Evolutionary conservation across 148 eudicot genomes (phyloP).

Genomic region (Camellia japonica): DNA sequence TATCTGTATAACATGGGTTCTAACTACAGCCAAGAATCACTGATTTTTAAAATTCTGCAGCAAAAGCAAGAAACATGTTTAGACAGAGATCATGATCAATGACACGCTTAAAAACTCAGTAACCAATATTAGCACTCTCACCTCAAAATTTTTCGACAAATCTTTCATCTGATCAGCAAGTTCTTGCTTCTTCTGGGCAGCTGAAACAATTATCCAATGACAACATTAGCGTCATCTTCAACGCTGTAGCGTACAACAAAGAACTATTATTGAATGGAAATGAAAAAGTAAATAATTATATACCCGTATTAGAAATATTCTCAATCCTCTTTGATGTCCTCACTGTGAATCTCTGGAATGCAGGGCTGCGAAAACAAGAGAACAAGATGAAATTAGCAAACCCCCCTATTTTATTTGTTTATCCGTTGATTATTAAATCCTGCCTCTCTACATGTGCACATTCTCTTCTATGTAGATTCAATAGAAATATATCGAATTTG

Average conservation of each 20-base stretch:
- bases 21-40: not conserved
- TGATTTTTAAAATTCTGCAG: conserved; percentile 30
- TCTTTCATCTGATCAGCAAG: conserved; percentile 62
- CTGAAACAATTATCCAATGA: conserved; percentile 24
- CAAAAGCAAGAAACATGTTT: conserved; percentile 1
- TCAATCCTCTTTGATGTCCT: conserved; percentile 64
- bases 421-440: not conserved
- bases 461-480: not conserved
- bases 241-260: not conserved
- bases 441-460: not conserved
- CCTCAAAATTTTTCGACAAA: conserved; percentile 48
- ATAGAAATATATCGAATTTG: not conserved
- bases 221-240: not conserved
- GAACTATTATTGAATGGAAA: not conserved
- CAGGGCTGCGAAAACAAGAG: conserved; percentile 41
- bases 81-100: not conserved
- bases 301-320: conserved; percentile 52
- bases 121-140: not conserved
- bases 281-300: not conserved
- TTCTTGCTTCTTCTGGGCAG: conserved; percentile 52
- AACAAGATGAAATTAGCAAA: not conserved
- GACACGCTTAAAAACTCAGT: not conserved
- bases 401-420: no score
- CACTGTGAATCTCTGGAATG: conserved; percentile 84
- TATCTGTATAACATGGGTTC: no score